phyloP scores from a whole-genome alignment of 139 green algal species.

The Pseudopediastrum boryanum region DNA sequence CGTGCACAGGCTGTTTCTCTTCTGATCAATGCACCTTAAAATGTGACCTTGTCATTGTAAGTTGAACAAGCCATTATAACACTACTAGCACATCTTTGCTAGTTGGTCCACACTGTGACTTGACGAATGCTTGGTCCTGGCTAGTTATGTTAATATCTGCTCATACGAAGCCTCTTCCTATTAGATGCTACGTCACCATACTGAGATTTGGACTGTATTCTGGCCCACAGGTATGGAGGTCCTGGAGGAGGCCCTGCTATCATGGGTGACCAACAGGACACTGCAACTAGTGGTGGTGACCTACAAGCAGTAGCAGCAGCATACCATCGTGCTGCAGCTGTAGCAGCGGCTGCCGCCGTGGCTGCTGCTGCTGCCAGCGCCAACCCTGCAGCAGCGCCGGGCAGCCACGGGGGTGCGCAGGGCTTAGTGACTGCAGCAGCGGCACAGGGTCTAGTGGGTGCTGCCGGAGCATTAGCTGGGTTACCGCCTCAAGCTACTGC shows the following conservation, averaged over 20 bases:
- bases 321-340: slow-evolving; percentile 13
- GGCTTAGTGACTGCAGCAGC: slow-evolving; percentile 7
- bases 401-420: not conserved
- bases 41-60: too few species aligned
- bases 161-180: too few species aligned
- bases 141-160: too few species aligned
- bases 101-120: too few species aligned
- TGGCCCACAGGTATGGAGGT: not conserved
- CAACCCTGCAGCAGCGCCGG: not conserved
- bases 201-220: too few species aligned
- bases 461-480: not conserved
- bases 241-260: not conserved
- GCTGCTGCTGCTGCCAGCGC: too few species aligned
- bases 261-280: slow-evolving; percentile 40
- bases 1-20: too few species aligned
- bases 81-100: too few species aligned
- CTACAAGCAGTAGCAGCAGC: slow-evolving; percentile 17
- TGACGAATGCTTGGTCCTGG: too few species aligned
- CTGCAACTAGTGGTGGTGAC: slow-evolving; percentile 45
- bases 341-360: not conserved
- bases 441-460: not conserved
- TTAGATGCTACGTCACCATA: too few species aligned
- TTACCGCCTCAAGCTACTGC: not conserved
- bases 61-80: too few species aligned
- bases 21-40: too few species aligned